A percentile compares a stretch with the other conserved stretches of the same genome.
These are phyloP conservation scores for Thelonectria olida DNA, from an alignment of 2,329 filamentous ascomycete genomes.

Conservation along the genomic window DNA sequence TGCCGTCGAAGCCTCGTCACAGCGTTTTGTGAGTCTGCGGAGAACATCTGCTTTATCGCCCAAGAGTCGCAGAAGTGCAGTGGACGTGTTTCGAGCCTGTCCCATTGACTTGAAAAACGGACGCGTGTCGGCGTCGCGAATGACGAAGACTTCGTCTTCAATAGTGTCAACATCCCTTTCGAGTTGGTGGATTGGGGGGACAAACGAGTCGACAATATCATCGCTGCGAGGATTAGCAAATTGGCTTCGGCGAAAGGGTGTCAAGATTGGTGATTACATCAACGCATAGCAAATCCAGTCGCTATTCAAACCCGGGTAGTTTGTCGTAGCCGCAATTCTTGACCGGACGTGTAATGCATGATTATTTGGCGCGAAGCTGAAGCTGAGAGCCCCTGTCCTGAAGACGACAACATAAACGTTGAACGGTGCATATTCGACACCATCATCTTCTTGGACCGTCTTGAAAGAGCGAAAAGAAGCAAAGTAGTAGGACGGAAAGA, in stretches of 20 bases:
- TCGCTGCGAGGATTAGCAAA: conserved; percentile 63
- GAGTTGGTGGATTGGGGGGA: conserved; percentile 87
- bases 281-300: conserved; percentile 99
- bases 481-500: conserved; percentile 98
- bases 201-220: conserved; percentile 96
- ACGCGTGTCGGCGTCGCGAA: conserved; percentile 88
- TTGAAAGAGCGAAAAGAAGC: conserved; percentile 96
- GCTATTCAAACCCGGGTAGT: conserved; percentile 91
- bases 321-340: conserved; percentile 91
- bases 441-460: conserved; percentile 77
- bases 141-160: conserved; percentile 94
- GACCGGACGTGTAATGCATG: conserved; percentile 90
- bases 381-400: conserved; percentile 91
- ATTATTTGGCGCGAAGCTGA: conserved; percentile 87
- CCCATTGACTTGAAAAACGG: conserved; percentile 88
- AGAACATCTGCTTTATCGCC: conserved; percentile 98
- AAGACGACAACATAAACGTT: conserved; percentile 98
- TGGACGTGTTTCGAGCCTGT: conserved; percentile 90
- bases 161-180: conserved; percentile 91
- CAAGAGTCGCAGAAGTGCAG: conserved; percentile 89
- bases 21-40: conserved; percentile 96
- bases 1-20: conserved; percentile 97
- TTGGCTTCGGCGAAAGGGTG: conserved; percentile 30
- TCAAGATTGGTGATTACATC: conserved; percentile 70
- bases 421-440: conserved; percentile 89